Evolutionary conservation across 2,329 filamentous ascomycete species (phyloP).

Genomic region (Clonostachys rhizophaga): DNA sequence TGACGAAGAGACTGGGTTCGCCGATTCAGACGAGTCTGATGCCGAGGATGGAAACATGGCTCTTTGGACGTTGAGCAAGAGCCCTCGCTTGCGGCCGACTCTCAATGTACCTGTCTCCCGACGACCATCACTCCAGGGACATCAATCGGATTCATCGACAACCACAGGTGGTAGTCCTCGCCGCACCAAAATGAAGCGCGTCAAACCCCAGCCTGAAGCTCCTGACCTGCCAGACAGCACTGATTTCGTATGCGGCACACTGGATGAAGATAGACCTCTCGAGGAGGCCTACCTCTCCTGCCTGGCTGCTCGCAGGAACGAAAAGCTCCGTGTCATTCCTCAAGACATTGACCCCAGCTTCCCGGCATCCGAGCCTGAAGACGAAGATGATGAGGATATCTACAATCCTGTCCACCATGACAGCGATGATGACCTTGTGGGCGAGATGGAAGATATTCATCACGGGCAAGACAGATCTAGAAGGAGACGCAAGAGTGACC

Average conservation of each 20-base stretch:
- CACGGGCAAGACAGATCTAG: conserved; percentile 50
- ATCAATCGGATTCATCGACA: conserved; percentile 57
- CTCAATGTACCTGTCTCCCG: conserved; percentile 17
- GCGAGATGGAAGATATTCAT: conserved; percentile 62
- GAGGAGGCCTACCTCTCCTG: conserved; percentile 90
- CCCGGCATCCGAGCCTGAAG: conserved; percentile 87
- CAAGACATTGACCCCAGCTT: conserved; percentile 98
- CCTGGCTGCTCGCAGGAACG: conserved; percentile 73
- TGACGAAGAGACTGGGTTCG: conserved; percentile 63
- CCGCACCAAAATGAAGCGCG: conserved; percentile 17
- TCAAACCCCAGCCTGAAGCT: conserved; percentile 40
- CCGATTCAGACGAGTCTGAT: conserved; percentile 60
- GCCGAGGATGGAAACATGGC: conserved; percentile 61
- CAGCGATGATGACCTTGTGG: conserved; percentile 66
- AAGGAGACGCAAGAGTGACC: conserved; percentile 43
- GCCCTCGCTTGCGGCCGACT: conserved; percentile 25
- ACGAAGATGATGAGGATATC: conserved; percentile 71
- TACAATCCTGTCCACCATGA: conserved; percentile 53
- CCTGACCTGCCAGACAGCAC: conserved; percentile 94
- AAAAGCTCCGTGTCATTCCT: conserved; percentile 79
- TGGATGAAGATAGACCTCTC: conserved; percentile 92
- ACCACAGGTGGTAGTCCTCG: conserved; percentile 28
- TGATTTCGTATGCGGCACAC: conserved; percentile 96
- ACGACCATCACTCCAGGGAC: conserved; percentile 6
- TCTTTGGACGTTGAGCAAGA: conserved; percentile 47